A percentile compares a stretch with the other conserved stretches of the same genome.
These are phyloP conservation scores for Nicotiana rustica DNA, from an alignment of 305 asterid species.

Conservation along the genomic window DNA sequence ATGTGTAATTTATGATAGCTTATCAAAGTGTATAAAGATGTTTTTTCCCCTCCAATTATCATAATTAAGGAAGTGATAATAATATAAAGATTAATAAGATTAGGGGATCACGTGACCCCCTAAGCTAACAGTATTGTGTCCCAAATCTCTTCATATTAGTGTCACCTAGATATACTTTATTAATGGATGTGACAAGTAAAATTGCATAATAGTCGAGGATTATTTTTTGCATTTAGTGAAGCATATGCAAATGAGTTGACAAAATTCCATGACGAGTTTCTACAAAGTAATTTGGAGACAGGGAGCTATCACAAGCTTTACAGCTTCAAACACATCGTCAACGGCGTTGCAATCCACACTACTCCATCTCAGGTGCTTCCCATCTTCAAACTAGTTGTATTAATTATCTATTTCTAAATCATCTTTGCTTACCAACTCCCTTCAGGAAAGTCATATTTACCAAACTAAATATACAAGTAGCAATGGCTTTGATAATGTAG, in stretches of 20 bases:
- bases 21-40: too few species aligned
- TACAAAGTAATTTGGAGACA: conserved; percentile 56
- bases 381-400: not conserved
- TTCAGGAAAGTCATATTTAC: too few species aligned
- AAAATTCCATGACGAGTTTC: conserved; percentile 68
- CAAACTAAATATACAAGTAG: too few species aligned
- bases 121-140: not conserved
- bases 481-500: too few species aligned
- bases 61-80: not conserved
- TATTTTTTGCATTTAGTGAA: conserved; percentile 43
- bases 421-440: not conserved
- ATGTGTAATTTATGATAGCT: too few species aligned
- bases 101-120: not conserved
- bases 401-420: not conserved
- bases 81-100: not conserved
- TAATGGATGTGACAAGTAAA: not conserved
- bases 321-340: conserved; percentile 83
- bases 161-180: not conserved
- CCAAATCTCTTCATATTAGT: not conserved
- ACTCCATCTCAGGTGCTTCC: conserved; percentile 68
- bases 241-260: conserved; percentile 64
- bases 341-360: conserved; percentile 85
- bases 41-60: not conserved
- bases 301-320: conserved; percentile 81
- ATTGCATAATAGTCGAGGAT: not conserved